These are phyloP conservation scores for Lyophyllum shimeji DNA, from an alignment of 768 basidiomycete genomes.

Conservation along the genomic window DNA sequence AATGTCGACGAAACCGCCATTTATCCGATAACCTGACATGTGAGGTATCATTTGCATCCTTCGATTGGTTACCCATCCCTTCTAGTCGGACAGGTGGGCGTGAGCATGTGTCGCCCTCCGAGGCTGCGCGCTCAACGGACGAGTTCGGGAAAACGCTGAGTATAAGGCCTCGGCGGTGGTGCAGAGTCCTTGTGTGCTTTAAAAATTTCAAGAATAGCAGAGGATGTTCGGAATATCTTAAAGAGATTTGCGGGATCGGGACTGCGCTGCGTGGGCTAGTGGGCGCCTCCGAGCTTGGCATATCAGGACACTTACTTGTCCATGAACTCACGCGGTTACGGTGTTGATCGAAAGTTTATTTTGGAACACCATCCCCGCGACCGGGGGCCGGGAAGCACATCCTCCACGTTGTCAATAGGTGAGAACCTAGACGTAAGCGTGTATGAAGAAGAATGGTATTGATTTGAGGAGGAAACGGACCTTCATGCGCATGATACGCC, in stretches of 20 bases:
- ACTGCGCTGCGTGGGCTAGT: not conserved
- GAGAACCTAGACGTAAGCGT: not conserved
- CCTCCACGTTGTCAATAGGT: not conserved
- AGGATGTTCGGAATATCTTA: not conserved
- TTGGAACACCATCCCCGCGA: too few relatives aligned
- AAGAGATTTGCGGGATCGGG: not conserved
- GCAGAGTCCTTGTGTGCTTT: not conserved
- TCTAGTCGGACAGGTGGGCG: not conserved
- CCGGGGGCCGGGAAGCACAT: not conserved
- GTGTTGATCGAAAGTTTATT: not conserved
- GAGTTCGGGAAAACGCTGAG: not conserved
- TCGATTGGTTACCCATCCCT: not conserved
- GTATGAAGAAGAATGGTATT: not conserved
- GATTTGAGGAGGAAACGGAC: not conserved
- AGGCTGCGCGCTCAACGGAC: not conserved
- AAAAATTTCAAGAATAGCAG: not conserved
- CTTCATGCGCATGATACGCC: not conserved
- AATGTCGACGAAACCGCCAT: slow-evolving; percentile 2
- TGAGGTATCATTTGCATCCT: not conserved
- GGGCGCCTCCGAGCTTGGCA: not conserved
- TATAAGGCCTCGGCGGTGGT: too few relatives aligned
- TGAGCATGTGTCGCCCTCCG: not conserved
- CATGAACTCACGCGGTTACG: not conserved
- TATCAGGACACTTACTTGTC: not conserved
- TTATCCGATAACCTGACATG: slow-evolving; percentile 10